phyloP scores from a whole-genome alignment of 2,329 filamentous ascomycete genomes.

The Stemphylium beticola region DNA sequence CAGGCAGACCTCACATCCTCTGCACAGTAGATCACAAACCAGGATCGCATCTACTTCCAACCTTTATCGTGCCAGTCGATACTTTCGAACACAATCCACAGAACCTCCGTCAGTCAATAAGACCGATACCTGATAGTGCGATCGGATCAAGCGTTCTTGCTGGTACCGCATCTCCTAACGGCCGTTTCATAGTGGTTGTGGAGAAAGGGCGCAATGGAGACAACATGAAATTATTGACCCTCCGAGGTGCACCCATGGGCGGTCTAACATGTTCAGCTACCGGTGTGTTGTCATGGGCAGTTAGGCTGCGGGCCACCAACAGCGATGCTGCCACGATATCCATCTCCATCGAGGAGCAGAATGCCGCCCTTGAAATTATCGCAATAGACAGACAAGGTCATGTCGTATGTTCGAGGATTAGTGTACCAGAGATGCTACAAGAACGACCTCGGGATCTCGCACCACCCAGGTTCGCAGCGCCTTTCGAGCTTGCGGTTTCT shows the following conservation, averaged over 20 bases:
- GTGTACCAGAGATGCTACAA: constrained; percentile 20
- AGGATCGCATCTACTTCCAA: constrained; percentile 21
- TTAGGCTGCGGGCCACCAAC: constrained; percentile 8
- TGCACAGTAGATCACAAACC: constrained; percentile 26
- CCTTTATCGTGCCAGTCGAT: constrained; percentile 25
- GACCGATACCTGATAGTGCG: constrained; percentile 11
- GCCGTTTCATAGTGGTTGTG: constrained; percentile 22
- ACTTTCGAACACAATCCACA: constrained; percentile 1
- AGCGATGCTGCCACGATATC: constrained; percentile 18
- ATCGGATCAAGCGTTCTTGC: constrained; percentile 15
- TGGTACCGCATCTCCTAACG: constrained; percentile 20
- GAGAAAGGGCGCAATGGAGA: constrained; percentile 11
- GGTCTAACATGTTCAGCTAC: constrained; percentile 19
- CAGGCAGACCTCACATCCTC: constrained; percentile 22
- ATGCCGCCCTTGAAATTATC: constrained; percentile 21
- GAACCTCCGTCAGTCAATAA: constrained; percentile 7
- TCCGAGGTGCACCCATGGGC: constrained; percentile 16
- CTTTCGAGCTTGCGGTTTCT: constrained; percentile 2
- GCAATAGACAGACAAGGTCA: constrained; percentile 25
- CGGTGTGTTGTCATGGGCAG: constrained; percentile 9
- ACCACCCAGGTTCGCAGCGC: neutral
- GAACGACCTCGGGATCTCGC: neutral
- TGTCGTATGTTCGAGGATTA: constrained; percentile 19
- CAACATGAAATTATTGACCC: constrained; percentile 18
- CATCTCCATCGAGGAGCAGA: constrained; percentile 18